Evolutionary conservation across 2,329 filamentous ascomycete genomes (phyloP), one percentile per base, ranked within the genome.

Genomic region (Xylaria sp.): DNA sequence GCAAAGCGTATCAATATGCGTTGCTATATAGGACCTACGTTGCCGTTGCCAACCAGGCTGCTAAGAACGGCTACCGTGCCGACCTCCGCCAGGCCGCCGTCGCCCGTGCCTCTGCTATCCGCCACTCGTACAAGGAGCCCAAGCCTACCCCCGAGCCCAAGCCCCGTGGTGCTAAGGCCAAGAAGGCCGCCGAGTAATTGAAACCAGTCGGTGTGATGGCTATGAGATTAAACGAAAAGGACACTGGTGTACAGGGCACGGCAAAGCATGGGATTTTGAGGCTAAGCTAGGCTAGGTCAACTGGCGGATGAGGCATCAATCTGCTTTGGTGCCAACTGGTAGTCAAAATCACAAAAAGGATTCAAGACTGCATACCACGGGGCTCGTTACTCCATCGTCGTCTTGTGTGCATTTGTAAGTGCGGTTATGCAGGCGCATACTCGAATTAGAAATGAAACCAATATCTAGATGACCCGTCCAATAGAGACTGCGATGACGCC

Each of bases 51-150:
- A 91, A 89, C 86, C 86, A 87, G 81, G 89, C 90, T 77, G 91
- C 93, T 82, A 94, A 93, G 89, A 87, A 88, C 81, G 89, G 90
- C 80, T 99, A 98, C 91, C 93, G 92, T 77, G 78, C 87, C 78
- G 92, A 95, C 81, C 87, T 94, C 83, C 91, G 91, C 76, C 84
- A 88, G 78, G 86, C 86, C 78, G 94, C 95, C 77, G 90, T 98
- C 78, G 86, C 93, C 83, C 93, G 96, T 79, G 93, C 92, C 80
- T 94, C 91, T 78, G 93, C 94, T 78, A 88, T 97, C 86, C 92
- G 91, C 82, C 86, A 87, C 79, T 90, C 91, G 77, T 92, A 97
- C 89, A 87, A 87, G 81, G 84, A 90, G 76, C 89, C 91, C 84
- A 97, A 97, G 90, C 87, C 91, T 70, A 83, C 85, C 72, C 89